These are phyloP conservation scores for Pulveroboletus sp. DNA, from an alignment of 768 basidiomycete species.

Conservation along the genomic window DNA sequence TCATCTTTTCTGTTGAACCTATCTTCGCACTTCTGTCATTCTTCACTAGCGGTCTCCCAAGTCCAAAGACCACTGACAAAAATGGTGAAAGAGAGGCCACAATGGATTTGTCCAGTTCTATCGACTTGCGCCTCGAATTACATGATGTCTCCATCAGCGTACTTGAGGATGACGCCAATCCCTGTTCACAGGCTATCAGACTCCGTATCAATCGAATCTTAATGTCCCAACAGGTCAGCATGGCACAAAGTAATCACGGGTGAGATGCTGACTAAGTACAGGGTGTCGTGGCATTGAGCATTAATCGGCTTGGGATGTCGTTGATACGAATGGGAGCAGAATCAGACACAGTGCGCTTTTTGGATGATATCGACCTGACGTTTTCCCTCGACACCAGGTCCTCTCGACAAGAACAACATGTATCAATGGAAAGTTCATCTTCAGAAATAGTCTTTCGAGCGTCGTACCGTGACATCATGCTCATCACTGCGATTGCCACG, in stretches of 20 bases:
- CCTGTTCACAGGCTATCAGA: constrained; percentile 82
- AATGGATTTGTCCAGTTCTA: constrained; percentile 12
- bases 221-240: constrained; percentile 86
- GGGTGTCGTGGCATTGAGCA: constrained; percentile 78
- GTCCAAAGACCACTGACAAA: constrained; percentile 14
- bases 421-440: constrained; percentile 76
- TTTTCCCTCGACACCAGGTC: constrained; percentile 83
- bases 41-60: constrained; percentile 58
- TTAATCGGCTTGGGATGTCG: constrained; percentile 90
- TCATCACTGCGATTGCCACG: constrained; percentile 84
- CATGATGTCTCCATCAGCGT: constrained; percentile 88
- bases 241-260: background rate
- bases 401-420: constrained; percentile 68
- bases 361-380: constrained; percentile 90
- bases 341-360: constrained; percentile 82
- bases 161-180: constrained; percentile 77
- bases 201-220: constrained; percentile 80
- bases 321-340: constrained; percentile 82
- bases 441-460: constrained; percentile 90
- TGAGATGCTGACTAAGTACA: constrained; percentile 31
- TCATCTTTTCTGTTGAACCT: constrained; percentile 91
- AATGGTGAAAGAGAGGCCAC: constrained; percentile 11
- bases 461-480: constrained; percentile 91
- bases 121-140: constrained; percentile 81
- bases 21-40: constrained; percentile 87